These are phyloP conservation scores for Astrothelium macrocarpum DNA, from an alignment of 495 filamentous ascomycete species.

Conservation along the genomic window DNA sequence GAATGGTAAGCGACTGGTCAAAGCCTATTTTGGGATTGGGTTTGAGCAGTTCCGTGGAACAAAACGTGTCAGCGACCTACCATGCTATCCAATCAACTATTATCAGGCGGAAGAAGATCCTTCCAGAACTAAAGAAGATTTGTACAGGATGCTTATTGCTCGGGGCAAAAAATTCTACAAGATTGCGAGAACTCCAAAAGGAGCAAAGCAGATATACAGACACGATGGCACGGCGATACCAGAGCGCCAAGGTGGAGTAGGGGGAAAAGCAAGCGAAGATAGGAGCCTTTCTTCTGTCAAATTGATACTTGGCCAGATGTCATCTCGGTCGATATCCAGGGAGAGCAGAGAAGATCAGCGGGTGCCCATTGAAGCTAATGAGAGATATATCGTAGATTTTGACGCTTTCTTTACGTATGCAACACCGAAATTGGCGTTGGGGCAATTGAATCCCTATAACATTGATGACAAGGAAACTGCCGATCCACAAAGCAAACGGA, in stretches of 20 bases:
- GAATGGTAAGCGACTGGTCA: background rate
- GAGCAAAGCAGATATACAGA: background rate
- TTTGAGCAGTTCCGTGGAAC: background rate
- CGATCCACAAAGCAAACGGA: background rate
- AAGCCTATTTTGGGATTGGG: background rate
- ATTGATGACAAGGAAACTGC: background rate
- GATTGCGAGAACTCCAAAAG: background rate
- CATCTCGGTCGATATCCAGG: background rate
- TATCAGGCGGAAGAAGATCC: background rate
- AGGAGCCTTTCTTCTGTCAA: background rate
- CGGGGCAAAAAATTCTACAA: background rate
- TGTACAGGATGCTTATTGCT: background rate
- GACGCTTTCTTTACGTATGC: background rate
- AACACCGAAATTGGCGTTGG: background rate
- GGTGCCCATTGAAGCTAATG: background rate
- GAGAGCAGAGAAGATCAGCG: background rate
- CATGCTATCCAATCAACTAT: background rate
- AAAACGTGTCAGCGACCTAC: background rate
- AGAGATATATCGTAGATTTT: background rate
- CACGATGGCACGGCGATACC: background rate
- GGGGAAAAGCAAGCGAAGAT: background rate
- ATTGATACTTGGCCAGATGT: background rate
- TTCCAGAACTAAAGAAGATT: background rate
- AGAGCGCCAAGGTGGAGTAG: background rate
- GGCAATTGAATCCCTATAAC: background rate